Evolutionary conservation across 495 filamentous ascomycete genomes (phyloP).

Genomic region (Neurospora sp.): DNA sequence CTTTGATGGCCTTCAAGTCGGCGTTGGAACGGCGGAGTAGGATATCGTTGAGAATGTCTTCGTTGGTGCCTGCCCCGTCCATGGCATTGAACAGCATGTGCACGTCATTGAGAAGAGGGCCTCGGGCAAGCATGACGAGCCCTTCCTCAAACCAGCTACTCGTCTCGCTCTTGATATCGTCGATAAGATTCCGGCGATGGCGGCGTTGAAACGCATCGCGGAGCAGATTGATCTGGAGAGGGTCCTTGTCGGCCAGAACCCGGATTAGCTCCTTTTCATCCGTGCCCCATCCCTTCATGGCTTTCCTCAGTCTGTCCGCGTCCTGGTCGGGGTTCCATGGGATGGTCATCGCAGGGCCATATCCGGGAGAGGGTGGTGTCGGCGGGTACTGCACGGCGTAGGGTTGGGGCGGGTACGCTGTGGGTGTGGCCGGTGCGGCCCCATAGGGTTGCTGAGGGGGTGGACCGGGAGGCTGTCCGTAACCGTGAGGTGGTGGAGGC

Average conservation of each 20-base stretch:
- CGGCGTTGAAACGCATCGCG: constrained; percentile 53
- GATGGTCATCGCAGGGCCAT: constrained; percentile 50
- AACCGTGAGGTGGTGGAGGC: background rate
- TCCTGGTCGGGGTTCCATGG: constrained; percentile 53
- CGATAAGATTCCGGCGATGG: constrained; percentile 55
- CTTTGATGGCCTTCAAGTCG: constrained; percentile 73
- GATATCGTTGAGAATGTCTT: constrained; percentile 74
- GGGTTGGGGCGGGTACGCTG: constrained; percentile 24
- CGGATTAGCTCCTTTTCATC: constrained; percentile 66
- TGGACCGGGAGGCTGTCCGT: background rate
- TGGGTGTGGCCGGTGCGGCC: constrained; percentile 19
- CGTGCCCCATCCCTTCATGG: constrained; percentile 90
- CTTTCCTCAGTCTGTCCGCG: constrained; percentile 59
- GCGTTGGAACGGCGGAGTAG: constrained; percentile 75
- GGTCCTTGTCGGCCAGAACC: constrained; percentile 55
- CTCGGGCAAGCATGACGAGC: constrained; percentile 61
- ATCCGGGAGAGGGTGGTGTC: constrained; percentile 50
- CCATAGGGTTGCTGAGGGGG: constrained; percentile 17
- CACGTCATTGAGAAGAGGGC: constrained; percentile 64
- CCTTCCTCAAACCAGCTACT: constrained; percentile 59
- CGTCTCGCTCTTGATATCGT: constrained; percentile 68
- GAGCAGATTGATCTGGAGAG: constrained; percentile 60
- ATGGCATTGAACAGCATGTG: constrained; percentile 56
- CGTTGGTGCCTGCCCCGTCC: constrained; percentile 74
- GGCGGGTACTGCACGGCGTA: constrained; percentile 30